These are phyloP conservation scores for Penicillium hesseltinei DNA, from an alignment of 2,329 filamentous ascomycete species.

Conservation along the genomic window DNA sequence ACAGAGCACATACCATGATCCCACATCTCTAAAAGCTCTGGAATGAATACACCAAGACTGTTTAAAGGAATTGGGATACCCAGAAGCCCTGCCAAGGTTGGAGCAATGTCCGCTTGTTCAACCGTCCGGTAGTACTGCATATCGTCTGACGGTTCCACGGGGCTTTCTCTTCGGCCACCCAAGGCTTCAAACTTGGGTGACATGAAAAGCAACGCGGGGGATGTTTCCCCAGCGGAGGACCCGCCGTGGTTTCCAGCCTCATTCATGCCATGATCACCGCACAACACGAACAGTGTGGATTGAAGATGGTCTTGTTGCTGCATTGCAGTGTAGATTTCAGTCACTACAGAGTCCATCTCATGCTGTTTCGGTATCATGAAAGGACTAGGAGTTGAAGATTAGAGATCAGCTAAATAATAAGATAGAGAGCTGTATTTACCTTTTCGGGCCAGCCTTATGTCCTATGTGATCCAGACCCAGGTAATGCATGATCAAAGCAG, in stretches of 20 bases:
- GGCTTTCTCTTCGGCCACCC: constrained; percentile 43
- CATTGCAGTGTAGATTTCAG: constrained; percentile 73
- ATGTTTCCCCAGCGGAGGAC: constrained; percentile 90
- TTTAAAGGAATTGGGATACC: constrained; percentile 88
- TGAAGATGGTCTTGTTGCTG: constrained; percentile 66
- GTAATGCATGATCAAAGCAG: constrained; percentile 91
- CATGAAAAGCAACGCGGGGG: constrained; percentile 85
- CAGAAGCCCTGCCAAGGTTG: constrained; percentile 80
- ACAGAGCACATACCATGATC: constrained; percentile 50
- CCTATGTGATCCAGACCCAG: constrained; percentile 96
- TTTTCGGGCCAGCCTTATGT: constrained; percentile 87
- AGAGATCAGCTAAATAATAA: constrained; percentile 10
- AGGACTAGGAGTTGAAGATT: constrained; percentile 54
- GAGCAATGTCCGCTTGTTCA: constrained; percentile 93
- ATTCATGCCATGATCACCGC: constrained; percentile 99
- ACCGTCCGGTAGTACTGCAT: constrained; percentile 81
- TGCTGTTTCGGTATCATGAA: constrained; percentile 91
- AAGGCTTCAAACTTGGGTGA: constrained; percentile 73
- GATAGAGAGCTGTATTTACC: constrained; percentile 47
- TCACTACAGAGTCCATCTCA: constrained; percentile 88
- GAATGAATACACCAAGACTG: constrained; percentile 82
- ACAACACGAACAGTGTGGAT: constrained; percentile 79
- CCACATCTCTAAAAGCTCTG: constrained; percentile 78
- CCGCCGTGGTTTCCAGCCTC: constrained; percentile 96
- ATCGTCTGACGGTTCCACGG: constrained; percentile 61